phyloP scores from a whole-genome alignment of 495 filamentous ascomycete genomes.

The Lentithecium fluviatile region DNA sequence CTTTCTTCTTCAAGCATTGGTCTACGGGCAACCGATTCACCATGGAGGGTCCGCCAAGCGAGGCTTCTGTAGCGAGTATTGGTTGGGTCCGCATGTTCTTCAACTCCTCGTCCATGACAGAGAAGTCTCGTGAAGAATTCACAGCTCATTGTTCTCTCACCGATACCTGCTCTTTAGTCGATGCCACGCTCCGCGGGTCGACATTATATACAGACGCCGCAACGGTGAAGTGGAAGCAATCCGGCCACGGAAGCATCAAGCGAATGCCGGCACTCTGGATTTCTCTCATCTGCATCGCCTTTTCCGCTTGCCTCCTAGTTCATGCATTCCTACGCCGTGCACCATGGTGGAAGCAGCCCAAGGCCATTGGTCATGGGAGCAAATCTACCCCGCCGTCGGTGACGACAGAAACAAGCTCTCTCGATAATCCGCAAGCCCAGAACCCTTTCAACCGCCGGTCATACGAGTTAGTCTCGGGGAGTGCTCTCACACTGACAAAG shows the following conservation, averaged over 20 bases:
- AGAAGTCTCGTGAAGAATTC: slow-evolving; percentile 33
- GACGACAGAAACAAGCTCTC: not conserved
- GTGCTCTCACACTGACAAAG: not conserved
- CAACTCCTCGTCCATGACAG: slow-evolving; percentile 44
- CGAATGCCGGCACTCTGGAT: slow-evolving; percentile 33
- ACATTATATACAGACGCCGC: slow-evolving; percentile 34
- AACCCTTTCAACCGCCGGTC: not conserved
- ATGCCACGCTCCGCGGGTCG: slow-evolving; percentile 41
- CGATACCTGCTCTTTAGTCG: slow-evolving; percentile 42
- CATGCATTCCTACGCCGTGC: slow-evolving; percentile 31
- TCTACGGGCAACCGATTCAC: slow-evolving; percentile 42
- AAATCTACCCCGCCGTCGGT: not conserved
- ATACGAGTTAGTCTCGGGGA: not conserved
- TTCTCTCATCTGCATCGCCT: slow-evolving; percentile 28
- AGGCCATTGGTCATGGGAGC: not conserved
- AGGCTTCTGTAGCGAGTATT: slow-evolving; percentile 38
- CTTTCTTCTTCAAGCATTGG: slow-evolving; percentile 46
- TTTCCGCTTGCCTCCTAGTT: slow-evolving; percentile 32
- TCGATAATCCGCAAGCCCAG: not conserved
- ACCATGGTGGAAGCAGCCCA: slow-evolving; percentile 21
- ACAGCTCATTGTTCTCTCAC: slow-evolving; percentile 32
- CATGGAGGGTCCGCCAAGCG: slow-evolving; percentile 42
- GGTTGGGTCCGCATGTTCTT: slow-evolving; percentile 47
- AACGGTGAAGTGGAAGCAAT: slow-evolving; percentile 35
- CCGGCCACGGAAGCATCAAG: slow-evolving; percentile 10